phyloP scores from a whole-genome alignment of 116 monocot species.

The Cymodocea nodosa region DNA sequence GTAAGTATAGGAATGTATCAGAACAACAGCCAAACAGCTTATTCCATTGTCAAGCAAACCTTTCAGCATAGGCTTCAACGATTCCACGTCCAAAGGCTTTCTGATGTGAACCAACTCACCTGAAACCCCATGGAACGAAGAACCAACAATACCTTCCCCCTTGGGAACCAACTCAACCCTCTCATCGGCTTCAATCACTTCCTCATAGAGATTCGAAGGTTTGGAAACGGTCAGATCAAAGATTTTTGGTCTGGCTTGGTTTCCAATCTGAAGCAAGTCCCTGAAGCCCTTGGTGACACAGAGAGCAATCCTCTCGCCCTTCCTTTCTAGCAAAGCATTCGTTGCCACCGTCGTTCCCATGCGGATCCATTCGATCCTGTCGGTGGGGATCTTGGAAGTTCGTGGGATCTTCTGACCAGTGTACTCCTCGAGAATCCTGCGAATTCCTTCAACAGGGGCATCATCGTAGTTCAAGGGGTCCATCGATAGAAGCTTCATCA shows the following conservation, averaged over 20 bases:
- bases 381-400: slow-evolving; percentile 79
- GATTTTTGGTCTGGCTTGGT: slow-evolving; percentile 84
- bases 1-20: slow-evolving; percentile 93
- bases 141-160: slow-evolving; percentile 15
- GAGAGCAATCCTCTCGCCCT: slow-evolving; percentile 86
- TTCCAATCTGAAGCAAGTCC: slow-evolving; percentile 92
- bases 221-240: slow-evolving; percentile 82
- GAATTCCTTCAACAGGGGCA: slow-evolving; percentile 85
- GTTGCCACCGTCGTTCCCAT: slow-evolving; percentile 99
- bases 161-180: slow-evolving; percentile 65
- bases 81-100: slow-evolving; percentile 57
- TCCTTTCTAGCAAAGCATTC: slow-evolving; percentile 86
- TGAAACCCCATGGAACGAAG: slow-evolving; percentile 53
- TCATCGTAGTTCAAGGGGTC: slow-evolving; percentile 92
- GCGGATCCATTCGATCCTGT: slow-evolving; percentile 87
- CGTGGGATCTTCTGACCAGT: slow-evolving; percentile 53
- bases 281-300: slow-evolving; percentile 80
- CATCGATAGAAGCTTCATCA: slow-evolving; percentile 82
- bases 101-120: slow-evolving; percentile 62
- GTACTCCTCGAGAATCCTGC: slow-evolving; percentile 71
- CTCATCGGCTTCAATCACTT: slow-evolving; percentile 87
- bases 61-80: slow-evolving; percentile 39
- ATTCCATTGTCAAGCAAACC: slow-evolving; percentile 75
- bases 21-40: slow-evolving; percentile 72
- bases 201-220: slow-evolving; percentile 89